These are phyloP conservation scores for Fusarium irregulare DNA, from an alignment of 2,329 filamentous ascomycete species.

Conservation along the genomic window DNA sequence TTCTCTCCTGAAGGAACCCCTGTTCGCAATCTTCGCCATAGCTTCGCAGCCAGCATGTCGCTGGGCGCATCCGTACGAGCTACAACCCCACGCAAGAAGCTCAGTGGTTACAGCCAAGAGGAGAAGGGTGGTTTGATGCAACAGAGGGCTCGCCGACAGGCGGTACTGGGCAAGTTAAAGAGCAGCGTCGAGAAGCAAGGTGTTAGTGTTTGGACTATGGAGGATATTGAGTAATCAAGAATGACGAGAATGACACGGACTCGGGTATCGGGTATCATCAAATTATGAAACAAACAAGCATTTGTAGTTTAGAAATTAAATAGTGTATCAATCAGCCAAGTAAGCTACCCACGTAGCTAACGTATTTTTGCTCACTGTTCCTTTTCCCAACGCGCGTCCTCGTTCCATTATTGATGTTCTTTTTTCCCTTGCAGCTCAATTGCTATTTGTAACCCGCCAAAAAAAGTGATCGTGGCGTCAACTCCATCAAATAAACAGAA, in stretches of 20 bases:
- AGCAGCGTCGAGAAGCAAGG: conserved; percentile 62
- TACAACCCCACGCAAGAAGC: conserved; percentile 68
- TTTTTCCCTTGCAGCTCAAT: neutral
- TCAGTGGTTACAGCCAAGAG: conserved; percentile 68
- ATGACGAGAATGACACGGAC: conserved; percentile 17
- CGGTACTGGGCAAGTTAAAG: conserved; percentile 64
- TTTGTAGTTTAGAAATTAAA: conserved; percentile 47
- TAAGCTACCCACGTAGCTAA: conserved; percentile 19
- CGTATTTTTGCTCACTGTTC: conserved; percentile 14
- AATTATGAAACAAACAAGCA: conserved; percentile 34
- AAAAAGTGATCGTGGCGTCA: neutral
- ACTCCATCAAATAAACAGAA: conserved; percentile 9
- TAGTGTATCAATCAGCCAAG: conserved; percentile 44
- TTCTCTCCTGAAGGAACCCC: conserved; percentile 59
- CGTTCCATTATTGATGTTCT: neutral
- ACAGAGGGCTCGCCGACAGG: conserved; percentile 64
- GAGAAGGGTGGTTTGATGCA: conserved; percentile 69
- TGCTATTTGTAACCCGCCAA: neutral
- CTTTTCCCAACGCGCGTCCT: neutral
- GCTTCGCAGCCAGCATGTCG: conserved; percentile 53
- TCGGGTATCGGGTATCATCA: conserved; percentile 21
- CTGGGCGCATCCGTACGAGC: conserved; percentile 54
- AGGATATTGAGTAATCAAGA: conserved; percentile 57
- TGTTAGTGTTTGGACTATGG: conserved; percentile 62
- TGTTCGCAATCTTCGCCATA: conserved; percentile 56